Conservation (phyloP, 2,329 filamentous ascomycete genomes). For the Calonectria naviculata region DNA sequence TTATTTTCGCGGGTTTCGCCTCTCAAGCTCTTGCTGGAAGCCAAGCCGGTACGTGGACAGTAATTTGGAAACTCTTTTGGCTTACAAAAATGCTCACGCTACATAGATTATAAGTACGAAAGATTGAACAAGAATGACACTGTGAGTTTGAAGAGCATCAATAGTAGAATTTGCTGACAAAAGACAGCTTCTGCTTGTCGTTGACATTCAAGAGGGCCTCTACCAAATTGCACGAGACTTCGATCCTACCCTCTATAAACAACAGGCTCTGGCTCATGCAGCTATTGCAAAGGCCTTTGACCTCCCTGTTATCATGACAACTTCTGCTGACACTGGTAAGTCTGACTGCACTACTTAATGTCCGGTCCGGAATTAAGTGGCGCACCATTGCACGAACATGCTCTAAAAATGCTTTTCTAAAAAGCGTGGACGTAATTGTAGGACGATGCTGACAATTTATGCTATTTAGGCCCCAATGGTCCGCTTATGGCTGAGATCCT, state of each 20-base stretch:
- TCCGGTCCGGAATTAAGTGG: too few relatives aligned
- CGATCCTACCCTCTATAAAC: conserved; percentile 71
- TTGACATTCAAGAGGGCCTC: conserved; percentile 51
- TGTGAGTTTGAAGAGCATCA: conserved; percentile 17
- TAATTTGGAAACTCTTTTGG: too few relatives aligned
- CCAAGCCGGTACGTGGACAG: too few relatives aligned
- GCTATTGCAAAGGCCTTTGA: conserved; percentile 73
- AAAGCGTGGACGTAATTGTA: too few relatives aligned
- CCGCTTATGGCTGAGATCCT: conserved; percentile 76
- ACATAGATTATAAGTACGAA: conserved; percentile 32
- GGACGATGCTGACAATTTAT: background rate
- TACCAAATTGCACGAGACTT: conserved; percentile 69
- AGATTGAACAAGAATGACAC: conserved; percentile 40
- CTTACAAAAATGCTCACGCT: too few relatives aligned
- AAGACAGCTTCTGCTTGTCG: conserved; percentile 46
- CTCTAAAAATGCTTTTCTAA: too few relatives aligned
- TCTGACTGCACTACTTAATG: background rate
- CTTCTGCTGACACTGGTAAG: conserved; percentile 66
- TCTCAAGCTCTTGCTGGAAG: too few relatives aligned
- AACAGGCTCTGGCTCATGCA: conserved; percentile 77
- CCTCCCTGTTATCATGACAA: conserved; percentile 76
- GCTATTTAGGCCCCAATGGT: conserved; percentile 71
- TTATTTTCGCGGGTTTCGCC: too few relatives aligned
- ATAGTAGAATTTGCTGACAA: too few relatives aligned
- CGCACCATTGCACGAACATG: conserved; percentile 45